Base-by-base conservation (phyloP, 1,139 yeast genomes). In the Candida mesenterica region DNA sequence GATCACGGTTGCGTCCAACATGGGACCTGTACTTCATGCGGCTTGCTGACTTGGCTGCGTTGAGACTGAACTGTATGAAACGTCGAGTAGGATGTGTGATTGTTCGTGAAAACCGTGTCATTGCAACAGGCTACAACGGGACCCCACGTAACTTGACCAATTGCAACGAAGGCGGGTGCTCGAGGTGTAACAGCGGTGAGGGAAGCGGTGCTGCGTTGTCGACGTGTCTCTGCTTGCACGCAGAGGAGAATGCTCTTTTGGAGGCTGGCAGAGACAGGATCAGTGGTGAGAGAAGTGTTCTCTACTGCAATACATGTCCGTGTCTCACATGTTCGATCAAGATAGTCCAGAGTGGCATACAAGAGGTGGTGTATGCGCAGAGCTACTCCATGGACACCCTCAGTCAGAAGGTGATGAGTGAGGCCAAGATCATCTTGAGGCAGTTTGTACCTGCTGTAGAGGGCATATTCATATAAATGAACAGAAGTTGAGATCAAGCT, bases 21-120 rank as follows among this genome's bases (percentile, higher is more conserved):
- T 92, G 99, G 99, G 98, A 92, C 57, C 76, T 92, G 1, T 92
- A 92, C 55, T 92, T 92, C 57, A 92, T 92, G 97, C 68, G 82
- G 32, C 64, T 92, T 39, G 97, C 98, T 0, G 90, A 87, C 46
- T 71, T 94, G 50, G 98, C 98, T 0, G 96, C 98, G 0, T 69
- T 82, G 36, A 68, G 99, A 46, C 82, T 95, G 24, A 94, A 92
- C 50, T 94, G 98, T 63, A 94, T 92, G 98, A 94, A 92, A 58
- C 71, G 98, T 40, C 72, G 96, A 40, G 98, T 92, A 1, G 98
- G 98, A 0, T 90, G 97, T 59, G 97, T 94, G 3, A 76, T 92
- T 20, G 97, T 88, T 1, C 73, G 90, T 36, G 94, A 87, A 37
- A 79, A 78, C 33, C 68, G 97, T 37, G 96, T 92, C 24, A 75